Base-by-base conservation (phyloP, 768 basidiomycete species). In the Fomitopsis pulvina region DNA sequence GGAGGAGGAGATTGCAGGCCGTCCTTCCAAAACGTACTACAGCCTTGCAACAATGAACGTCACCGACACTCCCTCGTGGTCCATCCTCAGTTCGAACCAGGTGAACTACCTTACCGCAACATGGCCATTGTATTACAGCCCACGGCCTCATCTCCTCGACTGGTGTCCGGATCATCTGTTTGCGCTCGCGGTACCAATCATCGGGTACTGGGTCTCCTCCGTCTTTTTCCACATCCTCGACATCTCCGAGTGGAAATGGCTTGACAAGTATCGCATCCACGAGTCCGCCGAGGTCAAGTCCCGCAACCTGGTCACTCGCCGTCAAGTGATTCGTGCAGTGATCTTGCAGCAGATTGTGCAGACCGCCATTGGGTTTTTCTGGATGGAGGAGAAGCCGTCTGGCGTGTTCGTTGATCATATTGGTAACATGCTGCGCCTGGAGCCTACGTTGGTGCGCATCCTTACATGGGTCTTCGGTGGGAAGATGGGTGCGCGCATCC, bases 201-300 rank as follows among this genome's bases (percentile, higher is more conserved):
- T 87, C 48, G 81, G 80, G 3, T 97, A 98, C 71, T 99, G 96
- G 95, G 55, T 68, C 2, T 66, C 83, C 37, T 91, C 91, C 2
- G 69, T 85, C 44, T 66, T 88, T 64, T 98, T 96, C 71, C 84
- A 92, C 64, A 62, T 67, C 39, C 74, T 99, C 59, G 96, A 99
- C 69, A 68, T 71, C n/a, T 83, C 81, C 2, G 73, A 71, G 24
- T 87, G 83, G 79, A 71, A 79, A 60, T 85, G 82, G 77, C 75
- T 96, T 28, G 83, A 94, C 55, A 81, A 78, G 51, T 84, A 90
- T 65, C 79, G 92, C 39, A 86, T 98, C 41, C 95, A 99, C 66
- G 88, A 92, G 45, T 87, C 88, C 1, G 72, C 71, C 12, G 94
- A 98, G 62, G 81, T 92, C 52, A 73, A 74, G 51, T 66, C 78